Evolutionary conservation across 2,329 filamentous ascomycete species (phyloP).

Genomic region (Claviceps sp.): DNA sequence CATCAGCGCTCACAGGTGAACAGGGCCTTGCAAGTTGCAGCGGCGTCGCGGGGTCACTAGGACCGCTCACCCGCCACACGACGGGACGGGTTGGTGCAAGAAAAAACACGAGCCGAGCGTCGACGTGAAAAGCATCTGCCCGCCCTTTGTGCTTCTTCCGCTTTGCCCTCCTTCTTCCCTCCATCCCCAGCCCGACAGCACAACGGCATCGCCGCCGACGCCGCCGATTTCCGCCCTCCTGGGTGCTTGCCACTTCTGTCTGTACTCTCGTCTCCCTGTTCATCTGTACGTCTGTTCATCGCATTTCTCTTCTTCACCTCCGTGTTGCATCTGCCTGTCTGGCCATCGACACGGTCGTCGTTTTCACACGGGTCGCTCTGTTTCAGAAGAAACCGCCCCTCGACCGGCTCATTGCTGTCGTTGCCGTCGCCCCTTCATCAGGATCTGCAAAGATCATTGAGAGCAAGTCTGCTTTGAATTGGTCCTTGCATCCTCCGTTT

Average conservation of each 20-base stretch:
- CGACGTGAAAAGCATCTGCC: conserved; percentile 12
- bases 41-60: background rate
- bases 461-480: background rate
- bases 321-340: background rate
- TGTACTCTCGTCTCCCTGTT: conserved; percentile 7
- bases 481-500: background rate
- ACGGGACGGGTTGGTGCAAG: conserved; percentile 2
- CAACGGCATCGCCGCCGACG: conserved; percentile 15
- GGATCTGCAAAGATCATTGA: conserved; percentile 1
- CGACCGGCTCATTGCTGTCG: background rate
- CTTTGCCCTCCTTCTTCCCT: conserved; percentile 11
- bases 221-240: conserved; percentile 12
- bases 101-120: conserved; percentile 14
- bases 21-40: background rate
- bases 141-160: conserved; percentile 11
- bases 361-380: background rate
- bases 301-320: background rate
- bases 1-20: background rate
- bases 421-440: background rate
- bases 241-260: conserved; percentile 8
- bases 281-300: conserved; percentile 3
- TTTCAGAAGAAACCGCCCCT: conserved; percentile 1
- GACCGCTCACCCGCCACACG: background rate
- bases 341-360: background rate
- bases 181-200: conserved; percentile 15